A percentile compares a stretch with the other conserved stretches of the same genome.
Conservation (phyloP, 192 early-diverging fungal species). For the Coemansia pectinata region DNA sequence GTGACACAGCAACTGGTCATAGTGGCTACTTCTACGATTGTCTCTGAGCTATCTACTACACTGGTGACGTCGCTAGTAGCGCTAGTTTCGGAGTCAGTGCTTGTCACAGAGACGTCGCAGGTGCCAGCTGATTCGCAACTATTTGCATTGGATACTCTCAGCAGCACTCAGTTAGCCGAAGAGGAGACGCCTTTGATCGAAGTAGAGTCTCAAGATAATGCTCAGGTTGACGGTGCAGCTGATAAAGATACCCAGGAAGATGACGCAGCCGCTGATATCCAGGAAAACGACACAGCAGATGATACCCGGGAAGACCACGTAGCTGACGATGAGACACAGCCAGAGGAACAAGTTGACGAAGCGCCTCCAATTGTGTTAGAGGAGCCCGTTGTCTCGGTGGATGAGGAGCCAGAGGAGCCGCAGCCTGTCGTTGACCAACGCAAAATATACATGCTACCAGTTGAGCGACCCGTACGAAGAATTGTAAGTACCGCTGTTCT, state of each 20-base stretch:
- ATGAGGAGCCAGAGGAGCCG: not conserved
- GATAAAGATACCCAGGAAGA: too few relatives aligned
- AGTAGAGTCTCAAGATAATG: not conserved
- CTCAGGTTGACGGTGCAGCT: too few relatives aligned
- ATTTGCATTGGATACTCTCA: not conserved
- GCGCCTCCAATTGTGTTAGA: not conserved
- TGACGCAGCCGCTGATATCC: too few relatives aligned
- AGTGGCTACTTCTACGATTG: not conserved
- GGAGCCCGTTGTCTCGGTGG: not conserved
- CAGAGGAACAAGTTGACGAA: not conserved
- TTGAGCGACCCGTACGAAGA: constrained; percentile 19
- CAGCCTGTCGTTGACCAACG: not conserved
- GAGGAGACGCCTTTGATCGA: not conserved
- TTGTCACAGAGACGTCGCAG: not conserved
- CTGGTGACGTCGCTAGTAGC: not conserved
- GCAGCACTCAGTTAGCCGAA: not conserved
- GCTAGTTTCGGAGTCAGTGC: not conserved
- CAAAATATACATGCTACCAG: constrained; percentile 15
- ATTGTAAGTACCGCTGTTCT: not conserved
- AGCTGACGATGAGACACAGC: not conserved
- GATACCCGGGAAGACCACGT: not conserved
- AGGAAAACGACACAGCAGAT: not conserved
- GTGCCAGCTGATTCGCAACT: not conserved
- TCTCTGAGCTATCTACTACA: not conserved
- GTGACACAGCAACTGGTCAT: not conserved